Evolutionary conservation across 306 rosid species (phyloP).

Genomic region (Vachellia pachyceras): DNA sequence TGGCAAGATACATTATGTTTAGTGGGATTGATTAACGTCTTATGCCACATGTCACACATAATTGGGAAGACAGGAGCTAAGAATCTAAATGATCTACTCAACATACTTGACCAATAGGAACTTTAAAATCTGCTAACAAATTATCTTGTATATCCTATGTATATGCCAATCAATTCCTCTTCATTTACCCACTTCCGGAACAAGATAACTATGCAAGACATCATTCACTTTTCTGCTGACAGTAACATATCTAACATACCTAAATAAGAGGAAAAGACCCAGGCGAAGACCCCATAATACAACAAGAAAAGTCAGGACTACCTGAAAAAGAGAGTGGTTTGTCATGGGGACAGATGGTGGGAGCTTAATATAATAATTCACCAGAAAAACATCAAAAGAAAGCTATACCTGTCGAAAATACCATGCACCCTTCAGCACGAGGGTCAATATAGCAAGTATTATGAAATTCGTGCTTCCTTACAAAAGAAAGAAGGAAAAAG

Average conservation of each 20-base stretch:
- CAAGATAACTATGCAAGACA: background rate
- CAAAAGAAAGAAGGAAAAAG: constrained; percentile 8
- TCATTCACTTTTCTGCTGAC: background rate
- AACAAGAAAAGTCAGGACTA: constrained; percentile 75
- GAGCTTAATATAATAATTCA: background rate
- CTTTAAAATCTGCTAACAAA: background rate
- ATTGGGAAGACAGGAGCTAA: background rate
- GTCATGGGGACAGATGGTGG: background rate
- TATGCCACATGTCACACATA: background rate
- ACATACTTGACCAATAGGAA: background rate
- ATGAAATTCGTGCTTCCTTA: constrained; percentile 93
- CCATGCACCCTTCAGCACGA: constrained; percentile 74
- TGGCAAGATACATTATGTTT: background rate
- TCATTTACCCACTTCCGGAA: background rate
- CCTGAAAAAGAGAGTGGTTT: constrained; percentile 52
- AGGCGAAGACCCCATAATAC: constrained; percentile 92
- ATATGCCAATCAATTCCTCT: background rate
- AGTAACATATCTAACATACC: constrained; percentile 48
- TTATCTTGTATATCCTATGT: background rate
- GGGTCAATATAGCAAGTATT: constrained; percentile 75
- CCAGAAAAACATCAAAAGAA: background rate
- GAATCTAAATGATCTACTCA: constrained; percentile 33
- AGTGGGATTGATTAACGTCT: background rate
- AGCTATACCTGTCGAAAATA: constrained; percentile 86
- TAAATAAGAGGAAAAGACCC: constrained; percentile 69